Conservation (phyloP, 139 green algal genomes). For the Closterium sp. region DNA sequence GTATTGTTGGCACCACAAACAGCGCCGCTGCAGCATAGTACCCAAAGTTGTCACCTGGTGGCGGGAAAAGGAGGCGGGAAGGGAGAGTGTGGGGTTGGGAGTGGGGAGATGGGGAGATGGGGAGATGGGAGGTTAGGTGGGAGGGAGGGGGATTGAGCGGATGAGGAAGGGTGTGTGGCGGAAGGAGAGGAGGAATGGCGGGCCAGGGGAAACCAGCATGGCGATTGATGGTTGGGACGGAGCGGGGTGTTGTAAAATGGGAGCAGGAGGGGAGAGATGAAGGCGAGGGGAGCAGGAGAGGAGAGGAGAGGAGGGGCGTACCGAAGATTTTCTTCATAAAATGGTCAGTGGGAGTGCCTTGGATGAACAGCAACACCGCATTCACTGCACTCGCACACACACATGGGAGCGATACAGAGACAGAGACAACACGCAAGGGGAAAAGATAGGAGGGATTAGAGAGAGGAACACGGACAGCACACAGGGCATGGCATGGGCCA, state of each 20-base stretch:
- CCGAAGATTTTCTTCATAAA: slow-evolving; percentile 50
- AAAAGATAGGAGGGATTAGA: not conserved
- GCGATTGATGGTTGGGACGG: too few relatives aligned
- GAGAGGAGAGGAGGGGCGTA: not conserved
- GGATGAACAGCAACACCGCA: slow-evolving; percentile 36
- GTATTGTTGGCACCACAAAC: slow-evolving; percentile 25
- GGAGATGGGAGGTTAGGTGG: not conserved
- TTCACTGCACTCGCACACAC: slow-evolving; percentile 28
- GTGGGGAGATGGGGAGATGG: not conserved
- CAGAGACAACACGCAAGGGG: not conserved
- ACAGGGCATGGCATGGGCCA: not conserved
- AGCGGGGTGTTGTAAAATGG: not conserved
- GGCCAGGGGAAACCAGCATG: not conserved
- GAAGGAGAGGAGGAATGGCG: not conserved
- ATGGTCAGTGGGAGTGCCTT: slow-evolving; percentile 11
- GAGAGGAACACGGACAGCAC: not conserved
- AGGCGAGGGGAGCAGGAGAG: not conserved
- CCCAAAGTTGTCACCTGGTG: slow-evolving; percentile 16
- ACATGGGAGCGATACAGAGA: not conserved
- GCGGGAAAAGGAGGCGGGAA: not conserved
- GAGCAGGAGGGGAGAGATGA: not conserved
- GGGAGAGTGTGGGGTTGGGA: not conserved
- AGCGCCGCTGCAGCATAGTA: slow-evolving; percentile 43
- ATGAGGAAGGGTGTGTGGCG: not conserved
- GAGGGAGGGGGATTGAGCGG: not conserved